Conservation (phyloP, 352 stramenopile genomes). For the Globisporangium paddicum region DNA sequence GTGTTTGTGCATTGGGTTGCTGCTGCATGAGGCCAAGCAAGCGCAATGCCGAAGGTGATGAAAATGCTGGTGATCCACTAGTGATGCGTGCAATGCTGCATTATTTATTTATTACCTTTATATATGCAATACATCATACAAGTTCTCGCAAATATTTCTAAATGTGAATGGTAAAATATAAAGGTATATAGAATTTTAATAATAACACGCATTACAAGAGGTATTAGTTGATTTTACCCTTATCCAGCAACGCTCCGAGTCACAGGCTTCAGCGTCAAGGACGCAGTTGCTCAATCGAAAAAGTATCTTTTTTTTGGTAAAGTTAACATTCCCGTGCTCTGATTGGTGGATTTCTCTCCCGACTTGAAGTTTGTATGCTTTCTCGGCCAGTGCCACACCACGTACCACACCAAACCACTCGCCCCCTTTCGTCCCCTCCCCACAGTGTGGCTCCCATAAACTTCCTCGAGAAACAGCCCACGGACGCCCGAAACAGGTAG, state of each 20-base stretch:
- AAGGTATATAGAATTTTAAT: background rate
- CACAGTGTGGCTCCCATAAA: constrained; percentile 3
- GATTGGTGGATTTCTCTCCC: background rate
- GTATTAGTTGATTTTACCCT: background rate
- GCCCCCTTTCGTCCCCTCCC: constrained; percentile 4
- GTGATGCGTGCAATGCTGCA: no score
- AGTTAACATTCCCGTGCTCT: background rate
- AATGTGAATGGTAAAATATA: background rate
- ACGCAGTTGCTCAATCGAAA: background rate
- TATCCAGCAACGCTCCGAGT: background rate
- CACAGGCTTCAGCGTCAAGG: background rate
- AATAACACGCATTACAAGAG: background rate
- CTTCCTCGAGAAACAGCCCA: constrained; percentile 11
- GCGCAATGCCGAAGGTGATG: background rate
- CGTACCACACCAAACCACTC: background rate
- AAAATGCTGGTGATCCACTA: no score
- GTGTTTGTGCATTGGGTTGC: background rate
- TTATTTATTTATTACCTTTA: no score
- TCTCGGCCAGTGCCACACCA: no score
- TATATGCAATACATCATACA: no score
- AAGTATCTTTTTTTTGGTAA: constrained; percentile 3
- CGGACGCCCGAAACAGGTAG: constrained; percentile 11
- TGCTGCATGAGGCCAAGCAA: no score
- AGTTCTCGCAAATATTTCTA: no score
- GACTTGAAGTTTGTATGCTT: constrained; percentile 10